A percentile compares a stretch with the other conserved stretches of the same genome.
Evolutionary conservation across 257 asterid species (phyloP).

Genomic region (Leptodermis oblonga): DNA sequence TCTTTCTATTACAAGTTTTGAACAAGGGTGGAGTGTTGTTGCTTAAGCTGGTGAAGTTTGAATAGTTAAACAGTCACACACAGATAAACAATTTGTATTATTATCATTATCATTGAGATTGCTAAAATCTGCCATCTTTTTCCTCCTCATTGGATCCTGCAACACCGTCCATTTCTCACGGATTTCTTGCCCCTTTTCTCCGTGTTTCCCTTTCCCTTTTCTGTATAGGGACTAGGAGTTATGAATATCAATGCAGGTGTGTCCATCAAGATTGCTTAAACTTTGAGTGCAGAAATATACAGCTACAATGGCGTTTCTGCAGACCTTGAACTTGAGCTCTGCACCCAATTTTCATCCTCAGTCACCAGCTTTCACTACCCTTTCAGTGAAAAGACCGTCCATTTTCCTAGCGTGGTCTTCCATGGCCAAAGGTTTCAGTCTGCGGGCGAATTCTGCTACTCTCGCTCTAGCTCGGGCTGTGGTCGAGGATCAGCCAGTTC

Average conservation of each 20-base stretch:
- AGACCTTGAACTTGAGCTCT: neutral
- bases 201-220: neutral
- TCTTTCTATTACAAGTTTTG: too few relatives aligned
- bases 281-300: neutral
- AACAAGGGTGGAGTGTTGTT: too few relatives aligned
- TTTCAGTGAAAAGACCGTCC: neutral
- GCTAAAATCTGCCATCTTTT: neutral
- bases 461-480: neutral
- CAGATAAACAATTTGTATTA: too few relatives aligned
- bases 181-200: slow-evolving; percentile 12
- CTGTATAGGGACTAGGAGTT: neutral
- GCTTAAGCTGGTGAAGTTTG: too few relatives aligned
- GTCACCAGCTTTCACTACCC: neutral
- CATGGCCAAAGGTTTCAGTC: neutral
- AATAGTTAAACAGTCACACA: too few relatives aligned
- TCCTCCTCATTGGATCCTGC: slow-evolving; percentile 14
- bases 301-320: slow-evolving; percentile 9
- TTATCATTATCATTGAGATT: too few relatives aligned
- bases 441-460: neutral
- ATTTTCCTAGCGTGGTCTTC: neutral
- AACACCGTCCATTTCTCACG: slow-evolving; percentile 12
- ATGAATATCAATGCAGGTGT: neutral
- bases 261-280: neutral
- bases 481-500: neutral
- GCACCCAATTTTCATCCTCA: neutral